Evolutionary conservation across 1,284 basidiomycete species (phyloP).

Genomic region (Grifola frondosa): DNA sequence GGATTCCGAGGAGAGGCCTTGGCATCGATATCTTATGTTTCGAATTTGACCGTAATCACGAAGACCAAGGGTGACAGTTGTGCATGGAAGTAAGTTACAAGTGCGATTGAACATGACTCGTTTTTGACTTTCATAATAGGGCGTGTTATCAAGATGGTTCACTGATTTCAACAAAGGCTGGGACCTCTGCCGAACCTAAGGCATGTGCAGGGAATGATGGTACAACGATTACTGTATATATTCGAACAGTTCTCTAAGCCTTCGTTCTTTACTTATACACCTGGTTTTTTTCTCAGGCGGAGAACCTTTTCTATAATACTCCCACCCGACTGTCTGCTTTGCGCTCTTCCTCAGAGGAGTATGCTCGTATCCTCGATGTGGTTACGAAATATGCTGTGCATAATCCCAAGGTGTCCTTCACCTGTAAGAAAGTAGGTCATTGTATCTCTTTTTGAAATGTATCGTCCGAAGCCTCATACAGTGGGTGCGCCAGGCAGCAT

Average conservation of each 20-base stretch:
- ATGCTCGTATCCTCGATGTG: slow-evolving; percentile 88
- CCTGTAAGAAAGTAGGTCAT: slow-evolving; percentile 82
- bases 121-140: slow-evolving; percentile 40
- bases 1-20: slow-evolving; percentile 98
- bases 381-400: slow-evolving; percentile 95
- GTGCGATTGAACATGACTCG: neutral
- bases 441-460: neutral
- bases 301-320: slow-evolving; percentile 95
- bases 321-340: slow-evolving; percentile 88
- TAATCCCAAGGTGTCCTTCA: slow-evolving; percentile 85
- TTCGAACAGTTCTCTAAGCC: neutral
- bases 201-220: slow-evolving; percentile 95
- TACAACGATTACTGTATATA: slow-evolving; percentile 76
- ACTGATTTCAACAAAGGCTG: slow-evolving; percentile 68
- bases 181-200: slow-evolving; percentile 72
- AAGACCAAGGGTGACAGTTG: slow-evolving; percentile 82
- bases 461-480: neutral
- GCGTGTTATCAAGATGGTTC: slow-evolving; percentile 78
- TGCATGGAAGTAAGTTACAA: slow-evolving; percentile 81
- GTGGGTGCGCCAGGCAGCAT: slow-evolving; percentile 66
- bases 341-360: slow-evolving; percentile 88
- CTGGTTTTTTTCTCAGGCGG: too few species aligned
- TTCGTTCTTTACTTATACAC: too few species aligned
- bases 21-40: slow-evolving; percentile 95
- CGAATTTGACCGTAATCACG: slow-evolving; percentile 85